Conservation (phyloP, 495 filamentous ascomycete species). For the Aspergillus asperescens region DNA sequence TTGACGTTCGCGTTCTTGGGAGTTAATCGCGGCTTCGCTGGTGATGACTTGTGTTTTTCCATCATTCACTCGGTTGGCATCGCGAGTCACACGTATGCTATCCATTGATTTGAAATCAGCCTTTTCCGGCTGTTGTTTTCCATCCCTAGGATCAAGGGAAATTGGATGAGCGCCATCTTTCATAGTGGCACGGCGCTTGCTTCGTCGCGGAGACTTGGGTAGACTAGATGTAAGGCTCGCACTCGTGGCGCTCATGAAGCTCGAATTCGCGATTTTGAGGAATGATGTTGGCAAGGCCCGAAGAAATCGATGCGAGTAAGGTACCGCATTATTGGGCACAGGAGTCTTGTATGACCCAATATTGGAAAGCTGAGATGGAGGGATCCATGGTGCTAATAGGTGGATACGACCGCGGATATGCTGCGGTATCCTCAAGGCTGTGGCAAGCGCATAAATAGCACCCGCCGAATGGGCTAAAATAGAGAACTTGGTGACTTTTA, state of each 20-base stretch:
- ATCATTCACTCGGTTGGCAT: constrained; percentile 16
- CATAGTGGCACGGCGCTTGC: constrained; percentile 54
- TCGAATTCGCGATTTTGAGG: constrained; percentile 88
- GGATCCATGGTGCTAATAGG: constrained; percentile 95
- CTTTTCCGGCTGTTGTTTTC: constrained; percentile 51
- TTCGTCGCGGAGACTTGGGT: constrained; percentile 62
- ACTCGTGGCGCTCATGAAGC: constrained; percentile 88
- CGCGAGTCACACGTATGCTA: constrained; percentile 15
- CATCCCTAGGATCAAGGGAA: constrained; percentile 24
- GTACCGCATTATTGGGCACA: constrained; percentile 75
- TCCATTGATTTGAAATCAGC: constrained; percentile 24
- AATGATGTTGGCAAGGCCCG: constrained; percentile 87
- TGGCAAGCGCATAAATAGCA: constrained; percentile 95
- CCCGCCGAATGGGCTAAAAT: constrained; percentile 97
- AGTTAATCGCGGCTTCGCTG: constrained; percentile 14
- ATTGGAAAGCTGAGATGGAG: constrained; percentile 89
- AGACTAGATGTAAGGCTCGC: constrained; percentile 81
- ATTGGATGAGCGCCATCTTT: constrained; percentile 35
- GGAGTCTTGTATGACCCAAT: constrained; percentile 70
- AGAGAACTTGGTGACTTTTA: constrained; percentile 94
- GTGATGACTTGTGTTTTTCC: constrained; percentile 4
- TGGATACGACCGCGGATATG: constrained; percentile 94
- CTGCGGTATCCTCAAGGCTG: constrained; percentile 90
- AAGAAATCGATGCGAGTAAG: constrained; percentile 86
- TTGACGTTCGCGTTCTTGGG: constrained; percentile 60